Evolutionary conservation across 2,329 filamentous ascomycete species (phyloP).

Genomic region (Nigrograna mackinnonii): DNA sequence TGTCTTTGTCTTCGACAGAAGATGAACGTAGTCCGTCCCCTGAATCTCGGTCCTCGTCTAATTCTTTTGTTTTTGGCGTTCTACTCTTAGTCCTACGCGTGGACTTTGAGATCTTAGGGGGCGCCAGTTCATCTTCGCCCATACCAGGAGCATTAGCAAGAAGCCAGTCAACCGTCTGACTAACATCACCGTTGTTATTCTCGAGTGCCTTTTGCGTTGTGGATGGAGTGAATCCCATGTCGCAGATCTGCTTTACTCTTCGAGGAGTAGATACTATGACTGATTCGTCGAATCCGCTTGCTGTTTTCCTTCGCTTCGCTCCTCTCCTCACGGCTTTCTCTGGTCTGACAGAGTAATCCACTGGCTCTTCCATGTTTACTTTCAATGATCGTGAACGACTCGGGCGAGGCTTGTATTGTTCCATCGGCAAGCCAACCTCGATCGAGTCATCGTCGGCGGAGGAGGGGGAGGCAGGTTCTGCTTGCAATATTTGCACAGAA

Average conservation of each 20-base stretch:
- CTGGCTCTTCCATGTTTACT: constrained; percentile 16
- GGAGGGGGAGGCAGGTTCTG: no score
- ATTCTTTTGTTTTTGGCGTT: no score
- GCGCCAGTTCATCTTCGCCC: constrained; percentile 29
- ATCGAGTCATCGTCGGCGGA: constrained; percentile 31
- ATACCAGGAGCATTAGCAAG: constrained; percentile 24
- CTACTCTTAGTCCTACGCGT: no score
- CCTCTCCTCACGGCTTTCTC: constrained; percentile 25
- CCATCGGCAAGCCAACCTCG: constrained; percentile 26
- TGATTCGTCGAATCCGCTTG: constrained; percentile 7
- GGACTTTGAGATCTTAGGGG: neutral
- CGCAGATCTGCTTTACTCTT: constrained; percentile 35
- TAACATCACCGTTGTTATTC: constrained; percentile 31
- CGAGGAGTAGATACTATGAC: constrained; percentile 22
- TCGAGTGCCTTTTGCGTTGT: constrained; percentile 28
- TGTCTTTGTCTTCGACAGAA: no score
- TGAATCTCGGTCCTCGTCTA: no score
- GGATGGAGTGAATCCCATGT: constrained; percentile 39
- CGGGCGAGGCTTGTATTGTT: constrained; percentile 40
- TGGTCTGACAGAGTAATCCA: constrained; percentile 33
- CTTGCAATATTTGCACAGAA: no score
- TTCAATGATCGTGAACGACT: constrained; percentile 40
- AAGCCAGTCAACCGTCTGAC: constrained; percentile 34
- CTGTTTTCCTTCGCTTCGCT: constrained; percentile 27
- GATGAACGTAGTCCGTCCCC: no score